A percentile compares a stretch with the other conserved stretches of the same genome.
Evolutionary conservation across 345 rosid genomes (phyloP).

Genomic region (Eucalyptus dawsonii): DNA sequence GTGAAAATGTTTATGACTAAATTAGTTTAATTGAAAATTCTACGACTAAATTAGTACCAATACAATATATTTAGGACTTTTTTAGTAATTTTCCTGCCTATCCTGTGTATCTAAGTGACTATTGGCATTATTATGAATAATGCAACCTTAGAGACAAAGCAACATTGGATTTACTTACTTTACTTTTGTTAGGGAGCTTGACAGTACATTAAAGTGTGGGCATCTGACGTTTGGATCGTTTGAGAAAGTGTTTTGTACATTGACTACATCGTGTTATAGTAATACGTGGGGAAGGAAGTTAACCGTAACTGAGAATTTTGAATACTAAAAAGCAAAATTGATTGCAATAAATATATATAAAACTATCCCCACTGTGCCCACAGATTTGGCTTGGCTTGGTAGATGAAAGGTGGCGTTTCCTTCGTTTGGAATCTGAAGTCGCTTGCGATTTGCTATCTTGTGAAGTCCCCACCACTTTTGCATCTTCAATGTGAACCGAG

Average conservation of each 20-base stretch:
- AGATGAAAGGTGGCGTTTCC: neutral
- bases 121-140: neutral
- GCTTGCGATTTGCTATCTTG: neutral
- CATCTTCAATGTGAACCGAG: neutral
- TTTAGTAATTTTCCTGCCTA: fast-evolving
- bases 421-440: neutral
- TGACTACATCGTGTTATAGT: neutral
- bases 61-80: fast-evolving
- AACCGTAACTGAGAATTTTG: neutral
- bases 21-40: fast-evolving
- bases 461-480: neutral
- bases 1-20: no score
- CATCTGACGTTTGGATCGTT: neutral
- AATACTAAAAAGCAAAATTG: neutral
- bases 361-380: neutral
- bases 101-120: neutral
- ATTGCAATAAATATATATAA: neutral
- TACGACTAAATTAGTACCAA: fast-evolving
- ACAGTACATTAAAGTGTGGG: neutral
- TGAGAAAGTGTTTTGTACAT: neutral
- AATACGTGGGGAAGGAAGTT: neutral
- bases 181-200: neutral
- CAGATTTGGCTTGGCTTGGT: neutral
- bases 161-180: neutral
- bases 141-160: neutral